Conservation (phyloP, 225 moss, liverwort and hornwort genomes). For the Bryoerythrophyllum caledonicum region DNA sequence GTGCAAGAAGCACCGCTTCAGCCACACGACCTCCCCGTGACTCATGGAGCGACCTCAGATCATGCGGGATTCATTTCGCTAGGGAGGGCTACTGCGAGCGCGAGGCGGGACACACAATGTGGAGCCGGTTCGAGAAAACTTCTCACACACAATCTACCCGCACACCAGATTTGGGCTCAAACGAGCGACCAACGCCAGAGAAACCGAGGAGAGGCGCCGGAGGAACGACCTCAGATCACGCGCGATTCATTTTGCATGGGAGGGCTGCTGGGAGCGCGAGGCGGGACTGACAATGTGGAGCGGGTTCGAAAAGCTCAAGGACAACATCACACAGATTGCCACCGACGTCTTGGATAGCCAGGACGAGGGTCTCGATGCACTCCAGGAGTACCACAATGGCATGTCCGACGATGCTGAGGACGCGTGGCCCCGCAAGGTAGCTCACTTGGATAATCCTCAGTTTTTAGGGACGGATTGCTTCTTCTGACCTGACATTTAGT, state of each 20-base stretch:
- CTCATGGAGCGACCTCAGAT: too few species aligned
- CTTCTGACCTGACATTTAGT: not conserved
- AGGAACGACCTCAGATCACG: conserved; percentile 12
- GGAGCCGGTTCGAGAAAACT: too few species aligned
- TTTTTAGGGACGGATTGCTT: not conserved
- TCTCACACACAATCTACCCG: not conserved
- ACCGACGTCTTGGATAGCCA: conserved; percentile 90
- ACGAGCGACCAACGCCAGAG: not conserved
- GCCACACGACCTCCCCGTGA: too few species aligned
- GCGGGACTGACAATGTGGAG: conserved; percentile 83
- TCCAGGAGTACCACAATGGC: conserved; percentile 13
- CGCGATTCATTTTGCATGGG: conserved; percentile 14
- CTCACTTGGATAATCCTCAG: too few species aligned
- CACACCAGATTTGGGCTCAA: not conserved
- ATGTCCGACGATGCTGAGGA: conserved; percentile 33
- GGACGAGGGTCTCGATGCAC: conserved; percentile 74
- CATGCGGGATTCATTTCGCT: too few species aligned
- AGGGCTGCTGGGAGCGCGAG: not conserved
- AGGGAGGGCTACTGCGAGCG: too few species aligned
- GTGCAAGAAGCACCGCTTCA: too few species aligned
- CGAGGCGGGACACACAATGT: too few species aligned
- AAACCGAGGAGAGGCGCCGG: not conserved
- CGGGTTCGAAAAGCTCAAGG: conserved; percentile 92
- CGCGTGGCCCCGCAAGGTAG: conserved; percentile 29
- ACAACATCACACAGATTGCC: conserved; percentile 96